Conservation (phyloP, 2,329 filamentous ascomycete species). For the Diaporthe sp. region DNA sequence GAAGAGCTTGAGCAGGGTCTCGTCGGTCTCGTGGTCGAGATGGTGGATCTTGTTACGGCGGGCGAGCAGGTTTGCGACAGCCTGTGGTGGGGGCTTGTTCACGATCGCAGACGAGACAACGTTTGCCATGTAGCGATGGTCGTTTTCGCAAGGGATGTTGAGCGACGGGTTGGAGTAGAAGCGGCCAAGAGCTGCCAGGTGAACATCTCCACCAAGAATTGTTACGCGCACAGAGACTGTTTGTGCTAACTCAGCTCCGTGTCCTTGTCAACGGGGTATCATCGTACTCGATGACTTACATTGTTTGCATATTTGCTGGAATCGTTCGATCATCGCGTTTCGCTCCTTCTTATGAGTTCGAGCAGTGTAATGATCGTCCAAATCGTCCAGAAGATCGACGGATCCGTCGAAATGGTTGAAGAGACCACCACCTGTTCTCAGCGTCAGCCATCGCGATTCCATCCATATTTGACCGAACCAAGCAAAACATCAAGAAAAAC, state of each 20-base stretch:
- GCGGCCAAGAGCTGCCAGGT: slow-evolving; percentile 89
- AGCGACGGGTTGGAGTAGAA: slow-evolving; percentile 93
- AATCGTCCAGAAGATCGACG: slow-evolving; percentile 89
- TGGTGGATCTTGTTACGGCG: slow-evolving; percentile 87
- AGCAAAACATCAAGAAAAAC: not conserved
- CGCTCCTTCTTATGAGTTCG: slow-evolving; percentile 92
- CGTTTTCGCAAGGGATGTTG: slow-evolving; percentile 79
- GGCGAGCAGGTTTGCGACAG: slow-evolving; percentile 89
- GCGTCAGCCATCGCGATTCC: slow-evolving; percentile 31
- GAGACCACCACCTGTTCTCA: slow-evolving; percentile 71
- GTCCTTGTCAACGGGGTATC: not conserved
- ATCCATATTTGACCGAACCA: not conserved
- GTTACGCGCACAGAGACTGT: slow-evolving; percentile 83
- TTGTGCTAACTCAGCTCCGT: not conserved
- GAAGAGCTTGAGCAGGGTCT: slow-evolving; percentile 94
- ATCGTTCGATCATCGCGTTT: slow-evolving; percentile 77
- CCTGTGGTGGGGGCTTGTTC: slow-evolving; percentile 90
- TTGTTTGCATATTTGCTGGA: slow-evolving; percentile 86
- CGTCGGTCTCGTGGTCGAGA: slow-evolving; percentile 79
- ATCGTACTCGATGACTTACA: slow-evolving; percentile 46
- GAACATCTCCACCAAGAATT: slow-evolving; percentile 93
- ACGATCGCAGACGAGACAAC: slow-evolving; percentile 95
- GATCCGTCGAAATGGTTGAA: slow-evolving; percentile 97
- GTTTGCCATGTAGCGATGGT: slow-evolving; percentile 96
- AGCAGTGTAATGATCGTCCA: slow-evolving; percentile 97